Evolutionary conservation across 352 stramenopile genomes (phyloP).

Genomic region (Phytophthora pistaciae): DNA sequence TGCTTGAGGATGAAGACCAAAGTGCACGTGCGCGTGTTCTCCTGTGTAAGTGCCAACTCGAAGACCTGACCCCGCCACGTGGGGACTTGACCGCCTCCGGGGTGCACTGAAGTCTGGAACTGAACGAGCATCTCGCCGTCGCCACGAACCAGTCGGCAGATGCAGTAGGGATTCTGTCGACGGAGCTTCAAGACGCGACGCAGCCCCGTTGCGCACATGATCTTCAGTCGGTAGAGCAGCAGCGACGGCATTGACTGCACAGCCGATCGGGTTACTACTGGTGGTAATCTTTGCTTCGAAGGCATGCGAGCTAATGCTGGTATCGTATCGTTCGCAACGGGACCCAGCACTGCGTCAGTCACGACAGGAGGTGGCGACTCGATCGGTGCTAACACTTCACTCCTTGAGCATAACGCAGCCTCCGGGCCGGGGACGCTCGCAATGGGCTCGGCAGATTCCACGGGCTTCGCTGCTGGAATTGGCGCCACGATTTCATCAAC

Average conservation of each 20-base stretch:
- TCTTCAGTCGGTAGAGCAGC: slow-evolving; percentile 35
- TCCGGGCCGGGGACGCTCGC: not conserved
- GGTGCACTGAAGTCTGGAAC: slow-evolving; percentile 34
- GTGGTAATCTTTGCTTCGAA: slow-evolving; percentile 13
- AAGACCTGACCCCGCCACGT: slow-evolving; percentile 38
- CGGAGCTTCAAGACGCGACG: slow-evolving; percentile 27
- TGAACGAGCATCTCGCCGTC: slow-evolving; percentile 30
- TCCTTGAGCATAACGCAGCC: slow-evolving; percentile 7
- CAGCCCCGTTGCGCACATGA: slow-evolving; percentile 26
- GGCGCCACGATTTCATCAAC: not conserved
- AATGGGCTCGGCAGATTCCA: slow-evolving; percentile 3
- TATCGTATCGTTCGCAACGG: slow-evolving; percentile 2
- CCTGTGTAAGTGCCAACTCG: slow-evolving; percentile 28
- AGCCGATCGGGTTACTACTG: slow-evolving; percentile 20
- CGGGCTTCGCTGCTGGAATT: not conserved
- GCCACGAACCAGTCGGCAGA: slow-evolving; percentile 32
- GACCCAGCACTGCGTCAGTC: not conserved
- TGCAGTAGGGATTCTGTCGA: slow-evolving; percentile 34
- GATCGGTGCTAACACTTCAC: not conserved
- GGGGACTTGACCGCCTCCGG: slow-evolving; percentile 29
- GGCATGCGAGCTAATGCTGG: slow-evolving; percentile 17
- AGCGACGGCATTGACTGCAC: slow-evolving; percentile 9
- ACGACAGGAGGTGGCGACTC: not conserved
- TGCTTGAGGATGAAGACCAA: slow-evolving; percentile 41
- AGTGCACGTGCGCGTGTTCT: slow-evolving; percentile 31